Percentiles rank a stretch among this genome's conserved stretches.
phyloP scores from a whole-genome alignment of 2,329 filamentous ascomycete genomes.

The Penicillium sp. region DNA sequence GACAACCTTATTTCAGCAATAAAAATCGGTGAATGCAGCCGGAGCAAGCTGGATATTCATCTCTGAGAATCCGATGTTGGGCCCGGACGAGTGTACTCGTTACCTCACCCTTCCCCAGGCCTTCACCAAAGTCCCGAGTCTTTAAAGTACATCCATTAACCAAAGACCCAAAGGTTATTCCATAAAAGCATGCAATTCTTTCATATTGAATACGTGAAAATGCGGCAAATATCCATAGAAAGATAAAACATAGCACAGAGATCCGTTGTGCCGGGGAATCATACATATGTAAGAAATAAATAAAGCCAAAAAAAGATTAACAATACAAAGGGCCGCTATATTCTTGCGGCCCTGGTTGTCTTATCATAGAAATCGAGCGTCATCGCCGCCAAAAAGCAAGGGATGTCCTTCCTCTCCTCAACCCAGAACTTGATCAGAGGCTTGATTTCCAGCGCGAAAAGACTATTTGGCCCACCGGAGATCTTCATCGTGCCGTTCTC shows the following conservation, averaged over 20 bases:
- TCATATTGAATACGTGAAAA: conserved; percentile 9
- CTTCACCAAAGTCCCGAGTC: too few species aligned
- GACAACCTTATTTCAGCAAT: too few species aligned
- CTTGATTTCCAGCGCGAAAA: conserved; percentile 83
- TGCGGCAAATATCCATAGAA: not conserved
- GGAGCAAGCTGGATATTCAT: too few species aligned
- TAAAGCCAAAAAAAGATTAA: conserved; percentile 18
- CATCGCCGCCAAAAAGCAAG: conserved; percentile 87
- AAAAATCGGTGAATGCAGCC: too few species aligned
- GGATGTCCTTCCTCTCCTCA: conserved; percentile 88
- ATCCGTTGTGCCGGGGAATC: conserved; percentile 38
- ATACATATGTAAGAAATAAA: conserved; percentile 19
- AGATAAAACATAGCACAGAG: conserved; percentile 33
- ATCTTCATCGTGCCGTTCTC: conserved; percentile 98
- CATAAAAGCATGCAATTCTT: not conserved
- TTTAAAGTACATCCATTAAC: too few species aligned
- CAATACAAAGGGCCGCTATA: conserved; percentile 26
- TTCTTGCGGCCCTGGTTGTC: conserved; percentile 49
- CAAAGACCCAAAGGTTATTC: too few species aligned
- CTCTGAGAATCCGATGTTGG: too few species aligned
- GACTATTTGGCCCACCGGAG: conserved; percentile 82
- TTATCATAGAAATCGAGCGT: conserved; percentile 91
- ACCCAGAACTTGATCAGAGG: conserved; percentile 96
- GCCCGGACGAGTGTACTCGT: too few species aligned
- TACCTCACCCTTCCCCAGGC: too few species aligned